Percentiles rank a stretch among this genome's conserved stretches.
Evolutionary conservation across 768 basidiomycete genomes (phyloP).

Genomic region (Lactifluus hygrophoroides): DNA sequence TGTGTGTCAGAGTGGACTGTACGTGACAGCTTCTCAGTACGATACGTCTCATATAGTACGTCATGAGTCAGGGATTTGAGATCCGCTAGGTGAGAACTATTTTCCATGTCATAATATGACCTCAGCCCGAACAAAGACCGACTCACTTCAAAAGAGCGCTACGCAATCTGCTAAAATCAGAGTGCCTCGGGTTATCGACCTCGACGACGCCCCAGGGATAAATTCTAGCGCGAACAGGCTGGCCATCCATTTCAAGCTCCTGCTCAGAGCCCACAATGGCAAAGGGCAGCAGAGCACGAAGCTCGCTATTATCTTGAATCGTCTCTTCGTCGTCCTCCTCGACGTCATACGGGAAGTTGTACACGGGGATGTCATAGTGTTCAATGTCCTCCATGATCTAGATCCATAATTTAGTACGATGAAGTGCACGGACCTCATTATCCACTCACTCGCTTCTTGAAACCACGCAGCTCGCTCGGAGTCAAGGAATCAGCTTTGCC

Average conservation of each 20-base stretch:
- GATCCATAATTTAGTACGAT: neutral
- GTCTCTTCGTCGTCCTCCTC: constrained; percentile 99
- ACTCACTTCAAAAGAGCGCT: constrained; percentile 83
- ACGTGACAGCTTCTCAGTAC: constrained; percentile 93
- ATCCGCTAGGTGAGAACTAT: constrained; percentile 88
- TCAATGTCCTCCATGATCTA: constrained; percentile 99
- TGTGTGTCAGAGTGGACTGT: constrained; percentile 76
- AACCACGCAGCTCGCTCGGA: constrained; percentile 83
- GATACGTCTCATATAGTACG: constrained; percentile 91
- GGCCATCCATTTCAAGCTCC: constrained; percentile 88
- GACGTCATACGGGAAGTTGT: constrained; percentile 99
- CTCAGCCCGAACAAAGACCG: neutral
- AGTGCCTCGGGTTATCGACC: constrained; percentile 99
- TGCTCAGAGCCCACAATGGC: constrained; percentile 97
- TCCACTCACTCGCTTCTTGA: constrained; percentile 79
- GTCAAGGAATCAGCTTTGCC: constrained; percentile 97
- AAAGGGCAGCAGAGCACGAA: constrained; percentile 89
- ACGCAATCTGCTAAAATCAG: constrained; percentile 92
- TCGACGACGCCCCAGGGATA: constrained; percentile 99
- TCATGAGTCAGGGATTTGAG: constrained; percentile 92
- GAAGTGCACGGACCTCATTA: neutral
- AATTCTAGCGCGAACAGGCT: constrained; percentile 84
- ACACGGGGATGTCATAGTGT: constrained; percentile 94
- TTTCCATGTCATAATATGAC: constrained; percentile 4
- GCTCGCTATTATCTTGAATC: constrained; percentile 93